Evolutionary conservation across 2,329 filamentous ascomycete genomes (phyloP), one percentile per base, ranked within the genome.

Genomic region (Colletotrichum musae): DNA sequence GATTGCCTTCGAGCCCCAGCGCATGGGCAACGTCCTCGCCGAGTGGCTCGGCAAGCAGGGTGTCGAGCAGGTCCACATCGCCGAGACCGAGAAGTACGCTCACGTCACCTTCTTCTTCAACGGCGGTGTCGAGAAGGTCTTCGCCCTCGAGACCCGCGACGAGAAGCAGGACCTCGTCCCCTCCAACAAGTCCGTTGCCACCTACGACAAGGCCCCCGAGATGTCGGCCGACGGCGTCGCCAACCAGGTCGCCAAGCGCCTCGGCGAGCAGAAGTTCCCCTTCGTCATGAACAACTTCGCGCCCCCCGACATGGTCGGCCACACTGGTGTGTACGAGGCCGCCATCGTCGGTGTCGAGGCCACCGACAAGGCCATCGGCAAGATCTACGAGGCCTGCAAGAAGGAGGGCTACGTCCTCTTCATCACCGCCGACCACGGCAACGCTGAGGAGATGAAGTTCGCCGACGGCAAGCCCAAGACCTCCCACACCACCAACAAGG

Each of bases 281-380:
- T 98, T 99, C 79, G 87, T 99, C 82, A 99, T 99, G 96, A 98
- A 98, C 91, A 99, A 99, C 90, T 98, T 99, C 83, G 96, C 96
- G 50, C 96, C 96, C 50, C 96, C 96, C 18, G 96, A 99, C 85
- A 99, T 99, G 96, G 96, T 99, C 73, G 96, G 96, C 75, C 96
- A 99, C 86, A 99, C 96, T 12, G 96, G 96, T 79, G 94, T 97
- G 70, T 98, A 98, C 84, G 92, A 98, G 76, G 95, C 96, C 36
- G 96, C 96, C 66, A 91, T 99, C 72, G 79, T 96, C 77, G 96
- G 91, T 75, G 92, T 92, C 75, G 87, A 91, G 74, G 91, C 95
- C 74, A 99, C 96, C 13, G 96, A 99, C 82, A 93, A 93, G 85
- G 95, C 93, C 63, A 99, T 99, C 76, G 94, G 94, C 76, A 90